Base-by-base conservation (phyloP, 352 stramenopile species). In the Phytophthora sp. region DNA sequence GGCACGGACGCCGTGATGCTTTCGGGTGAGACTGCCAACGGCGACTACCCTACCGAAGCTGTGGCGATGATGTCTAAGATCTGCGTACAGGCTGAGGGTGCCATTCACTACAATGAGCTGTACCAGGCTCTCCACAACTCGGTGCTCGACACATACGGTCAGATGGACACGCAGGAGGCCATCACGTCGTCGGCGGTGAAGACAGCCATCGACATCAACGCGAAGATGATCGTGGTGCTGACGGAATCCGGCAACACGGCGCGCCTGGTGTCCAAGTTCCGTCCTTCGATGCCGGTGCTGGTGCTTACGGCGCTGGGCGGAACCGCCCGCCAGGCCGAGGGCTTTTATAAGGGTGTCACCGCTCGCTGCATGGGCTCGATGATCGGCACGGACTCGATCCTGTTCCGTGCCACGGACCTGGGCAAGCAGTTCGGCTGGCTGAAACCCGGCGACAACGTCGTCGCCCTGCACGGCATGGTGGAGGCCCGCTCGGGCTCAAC, bases 1-100 rank as follows among this genome's bases (percentile, higher is more conserved):
- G 97, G 97, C 53, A 97, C 97, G 49, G 97, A 99, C 76, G 91
- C 77, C 50, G 96, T 99, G 45, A 99, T 99, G 98, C 91, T 99
- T 46, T 99, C 93, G 43, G 98, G 96, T 21, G 97, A 99, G 82
- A 99, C 97, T 13, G 97, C 97, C 20, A 98, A 98, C 65, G 98
- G 98, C 43, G 88, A 99, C 38, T 98, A 99, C 83, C 97, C 97
- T 12, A 63, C 92, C 6, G 82, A 97, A 34, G 95, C 97, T 31
- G 96, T 99, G 34, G 58, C 84, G 48, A 99, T 99, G 79, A 98
- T 98, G 94, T 88, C 82, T 38, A 91, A 91, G 57, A 98, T 97
- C 39, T 97, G 89, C 58, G 66, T 89, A 24, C 89, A 98, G 70
- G 93, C 92, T 17, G 95, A 98, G 66, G 73, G 66, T 30, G 81